These are phyloP conservation scores for Cryptosporidium baileyi DNA, from an alignment of 169 alveolate genomes.

Conservation along the genomic window DNA sequence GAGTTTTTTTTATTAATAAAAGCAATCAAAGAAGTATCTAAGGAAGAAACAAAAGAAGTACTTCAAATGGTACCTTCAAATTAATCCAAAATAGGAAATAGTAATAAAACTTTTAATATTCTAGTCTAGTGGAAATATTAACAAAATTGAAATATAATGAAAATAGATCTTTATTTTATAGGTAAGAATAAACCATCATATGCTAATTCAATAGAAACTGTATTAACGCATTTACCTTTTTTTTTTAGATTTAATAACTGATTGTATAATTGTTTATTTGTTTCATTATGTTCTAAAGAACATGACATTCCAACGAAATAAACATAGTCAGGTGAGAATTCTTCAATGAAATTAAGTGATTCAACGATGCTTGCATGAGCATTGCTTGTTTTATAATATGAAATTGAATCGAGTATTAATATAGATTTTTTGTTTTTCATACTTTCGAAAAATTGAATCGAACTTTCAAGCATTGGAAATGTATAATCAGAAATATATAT, in stretches of 20 bases:
- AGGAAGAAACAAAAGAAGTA: slow-evolving; percentile 52
- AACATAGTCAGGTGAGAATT: slow-evolving; percentile 51
- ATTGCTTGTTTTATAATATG: slow-evolving; percentile 27
- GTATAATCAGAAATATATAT: slow-evolving; percentile 52
- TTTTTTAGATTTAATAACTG: slow-evolving; percentile 40
- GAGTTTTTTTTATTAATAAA: slow-evolving; percentile 43
- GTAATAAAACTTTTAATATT: no score
- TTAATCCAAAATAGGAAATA: neutral
- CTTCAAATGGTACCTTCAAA: slow-evolving; percentile 55
- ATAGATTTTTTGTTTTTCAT: neutral
- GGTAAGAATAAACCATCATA: slow-evolving; percentile 70
- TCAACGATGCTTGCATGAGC: slow-evolving; percentile 46
- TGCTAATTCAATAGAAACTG: slow-evolving; percentile 19
- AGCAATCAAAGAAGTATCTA: slow-evolving; percentile 52
- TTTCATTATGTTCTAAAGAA: slow-evolving; percentile 11
- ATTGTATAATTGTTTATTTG: slow-evolving; percentile 1
- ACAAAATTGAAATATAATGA: neutral
- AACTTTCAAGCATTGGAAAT: slow-evolving; percentile 27
- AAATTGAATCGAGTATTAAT: slow-evolving; percentile 48
- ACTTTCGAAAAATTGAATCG: slow-evolving; percentile 19
- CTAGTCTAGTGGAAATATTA: no score
- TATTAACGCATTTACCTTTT: slow-evolving; percentile 23
- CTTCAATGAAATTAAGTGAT: slow-evolving; percentile 7
- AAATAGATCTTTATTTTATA: neutral
- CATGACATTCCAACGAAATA: slow-evolving; percentile 65